Evolutionary conservation across 768 basidiomycete genomes (phyloP).

Genomic region (Mycena olivaceomarginata): DNA sequence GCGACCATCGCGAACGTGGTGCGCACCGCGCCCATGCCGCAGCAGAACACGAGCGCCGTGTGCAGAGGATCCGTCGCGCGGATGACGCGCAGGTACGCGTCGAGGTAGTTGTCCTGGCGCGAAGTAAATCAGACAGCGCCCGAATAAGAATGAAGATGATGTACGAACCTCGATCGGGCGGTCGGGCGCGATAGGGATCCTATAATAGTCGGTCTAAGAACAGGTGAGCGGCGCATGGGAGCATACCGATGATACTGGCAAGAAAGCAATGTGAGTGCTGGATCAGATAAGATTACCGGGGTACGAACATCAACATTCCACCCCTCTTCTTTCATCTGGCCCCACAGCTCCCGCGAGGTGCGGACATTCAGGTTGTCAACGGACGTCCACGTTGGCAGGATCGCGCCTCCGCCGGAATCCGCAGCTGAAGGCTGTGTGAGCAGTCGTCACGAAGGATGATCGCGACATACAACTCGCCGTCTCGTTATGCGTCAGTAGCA

Average conservation of each 20-base stretch:
- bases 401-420: conserved; percentile 84
- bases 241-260: conserved; percentile 84
- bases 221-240: background rate
- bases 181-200: conserved; percentile 96
- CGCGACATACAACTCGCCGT: conserved; percentile 69
- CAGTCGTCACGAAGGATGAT: background rate
- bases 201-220: conserved; percentile 50
- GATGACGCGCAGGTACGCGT: conserved; percentile 92
- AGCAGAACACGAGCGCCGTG: conserved; percentile 94
- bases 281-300: conserved; percentile 28
- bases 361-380: conserved; percentile 90
- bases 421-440: conserved; percentile 60
- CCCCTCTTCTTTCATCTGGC: conserved; percentile 83
- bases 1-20: conserved; percentile 99
- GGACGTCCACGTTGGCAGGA: conserved; percentile 95
- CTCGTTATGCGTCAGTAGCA: conserved; percentile 96
- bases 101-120: conserved; percentile 92
- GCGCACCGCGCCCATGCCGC: conserved; percentile 97
- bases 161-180: conserved; percentile 81
- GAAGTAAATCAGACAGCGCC: background rate
- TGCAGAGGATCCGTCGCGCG: conserved; percentile 85
- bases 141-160: background rate
- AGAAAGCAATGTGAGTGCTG: conserved; percentile 37
- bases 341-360: conserved; percentile 93
- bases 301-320: conserved; percentile 91